phyloP scores from a whole-genome alignment of 106 monocot genomes.

The Agapanthus africanus region DNA sequence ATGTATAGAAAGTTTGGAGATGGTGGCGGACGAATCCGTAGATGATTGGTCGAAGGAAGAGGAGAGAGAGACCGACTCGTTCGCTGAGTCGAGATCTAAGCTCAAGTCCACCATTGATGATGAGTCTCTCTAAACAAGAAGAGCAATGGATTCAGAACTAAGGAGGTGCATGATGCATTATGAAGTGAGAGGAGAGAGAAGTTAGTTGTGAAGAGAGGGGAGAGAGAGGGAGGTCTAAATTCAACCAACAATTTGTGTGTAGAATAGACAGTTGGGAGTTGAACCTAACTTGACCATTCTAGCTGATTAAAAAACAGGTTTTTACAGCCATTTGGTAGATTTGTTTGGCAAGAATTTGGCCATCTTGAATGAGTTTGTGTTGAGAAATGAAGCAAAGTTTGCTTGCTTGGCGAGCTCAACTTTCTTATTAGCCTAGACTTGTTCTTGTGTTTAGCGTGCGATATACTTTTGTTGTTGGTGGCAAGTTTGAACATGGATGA shows the following conservation, averaged over 20 bases:
- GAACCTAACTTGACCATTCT: slow-evolving; percentile 5
- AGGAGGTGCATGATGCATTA: background rate
- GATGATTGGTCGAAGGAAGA: slow-evolving; percentile 12
- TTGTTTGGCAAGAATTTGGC: slow-evolving; percentile 10
- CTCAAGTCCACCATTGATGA: slow-evolving; percentile 10
- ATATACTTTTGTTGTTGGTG: too few species aligned
- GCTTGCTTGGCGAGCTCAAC: too few species aligned
- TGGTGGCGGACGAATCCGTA: background rate
- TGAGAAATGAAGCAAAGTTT: too few species aligned
- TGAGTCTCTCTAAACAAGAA: too few species aligned
- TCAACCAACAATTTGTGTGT: slow-evolving; percentile 1
- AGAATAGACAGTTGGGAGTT: slow-evolving; percentile 4
- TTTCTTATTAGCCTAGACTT: too few species aligned
- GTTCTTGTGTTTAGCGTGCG: too few species aligned
- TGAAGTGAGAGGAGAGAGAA: background rate
- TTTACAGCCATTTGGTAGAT: background rate
- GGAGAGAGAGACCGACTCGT: slow-evolving; percentile 7
- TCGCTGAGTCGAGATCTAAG: slow-evolving; percentile 18
- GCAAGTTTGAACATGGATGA: too few species aligned
- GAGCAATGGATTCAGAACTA: background rate
- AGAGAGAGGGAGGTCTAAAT: background rate
- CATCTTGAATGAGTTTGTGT: background rate
- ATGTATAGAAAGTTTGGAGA: slow-evolving; percentile 2
- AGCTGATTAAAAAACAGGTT: too few species aligned
- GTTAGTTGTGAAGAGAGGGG: background rate